These are phyloP conservation scores for Pichia sp. DNA, from an alignment of 1,139 yeast genomes.

Conservation along the genomic window DNA sequence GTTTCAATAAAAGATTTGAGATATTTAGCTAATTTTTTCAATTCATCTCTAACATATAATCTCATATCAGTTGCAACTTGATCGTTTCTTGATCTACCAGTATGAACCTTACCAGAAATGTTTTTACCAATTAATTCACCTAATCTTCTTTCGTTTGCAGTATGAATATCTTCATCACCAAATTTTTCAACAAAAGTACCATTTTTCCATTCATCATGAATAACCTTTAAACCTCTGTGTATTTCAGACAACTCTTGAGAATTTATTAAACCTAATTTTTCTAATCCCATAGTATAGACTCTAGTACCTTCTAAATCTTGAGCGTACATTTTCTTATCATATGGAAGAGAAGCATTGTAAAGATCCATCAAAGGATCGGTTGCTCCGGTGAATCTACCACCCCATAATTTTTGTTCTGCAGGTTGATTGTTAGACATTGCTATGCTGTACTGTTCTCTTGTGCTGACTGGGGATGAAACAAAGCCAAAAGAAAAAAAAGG, in stretches of 20 bases:
- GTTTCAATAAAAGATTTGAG: constrained; percentile 59
- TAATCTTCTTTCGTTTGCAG: constrained; percentile 95
- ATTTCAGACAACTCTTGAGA: constrained; percentile 68
- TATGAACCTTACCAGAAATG: constrained; percentile 95
- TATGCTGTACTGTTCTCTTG: not conserved
- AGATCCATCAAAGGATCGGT: constrained; percentile 96
- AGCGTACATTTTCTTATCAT: constrained; percentile 88
- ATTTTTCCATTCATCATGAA: constrained; percentile 76
- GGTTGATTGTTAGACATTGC: constrained; percentile 19
- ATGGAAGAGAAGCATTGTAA: constrained; percentile 93
- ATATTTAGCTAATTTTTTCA: constrained; percentile 52
- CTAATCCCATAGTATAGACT: constrained; percentile 83
- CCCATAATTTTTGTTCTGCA: constrained; percentile 71
- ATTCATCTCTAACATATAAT: constrained; percentile 77
- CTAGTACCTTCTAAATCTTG: constrained; percentile 93
- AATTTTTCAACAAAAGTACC: constrained; percentile 72
- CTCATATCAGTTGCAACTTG: constrained; percentile 99
- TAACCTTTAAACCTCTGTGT: constrained; percentile 69
- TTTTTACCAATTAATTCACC: constrained; percentile 93
- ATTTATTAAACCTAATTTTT: constrained; percentile 69
- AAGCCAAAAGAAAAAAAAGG: not conserved
- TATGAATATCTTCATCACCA: constrained; percentile 97
- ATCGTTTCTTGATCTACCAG: constrained; percentile 97
- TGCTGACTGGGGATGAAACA: not conserved
- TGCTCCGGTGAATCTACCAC: constrained; percentile 97